Conservation (phyloP, 202 grass and related monocot species). For the Saccharum hybrid region DNA sequence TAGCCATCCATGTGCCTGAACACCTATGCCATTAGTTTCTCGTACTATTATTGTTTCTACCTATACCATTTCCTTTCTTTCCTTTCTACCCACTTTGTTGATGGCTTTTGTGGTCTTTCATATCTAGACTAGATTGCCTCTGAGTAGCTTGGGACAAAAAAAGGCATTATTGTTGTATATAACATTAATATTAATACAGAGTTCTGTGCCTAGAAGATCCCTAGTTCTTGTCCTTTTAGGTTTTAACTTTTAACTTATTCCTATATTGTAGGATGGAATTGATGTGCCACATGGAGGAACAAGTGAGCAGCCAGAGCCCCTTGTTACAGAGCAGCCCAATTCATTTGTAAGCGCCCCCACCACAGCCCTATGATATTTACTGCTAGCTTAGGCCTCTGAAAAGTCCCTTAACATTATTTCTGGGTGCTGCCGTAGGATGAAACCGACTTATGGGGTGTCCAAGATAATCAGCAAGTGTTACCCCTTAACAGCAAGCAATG, state of each 20-base stretch:
- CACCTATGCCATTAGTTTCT: no score
- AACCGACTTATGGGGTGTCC: neutral
- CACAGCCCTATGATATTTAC: neutral
- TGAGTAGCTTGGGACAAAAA: neutral
- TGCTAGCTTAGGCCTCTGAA: neutral
- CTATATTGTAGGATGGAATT: constrained; percentile 36
- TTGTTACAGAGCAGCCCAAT: constrained; percentile 23
- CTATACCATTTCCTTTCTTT: no score
- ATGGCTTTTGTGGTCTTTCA: no score
- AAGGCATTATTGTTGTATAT: neutral
- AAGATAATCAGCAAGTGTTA: constrained; percentile 34
- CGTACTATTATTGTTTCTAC: no score
- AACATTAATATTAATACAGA: neutral
- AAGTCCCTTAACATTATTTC: constrained; percentile 28
- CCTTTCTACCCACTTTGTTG: no score
- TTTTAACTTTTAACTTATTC: constrained; percentile 8
- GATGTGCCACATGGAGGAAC: neutral
- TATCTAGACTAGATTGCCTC: no score
- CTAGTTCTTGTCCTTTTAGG: neutral
- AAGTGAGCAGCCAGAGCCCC: constrained; percentile 37
- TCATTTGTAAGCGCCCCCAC: constrained; percentile 27
- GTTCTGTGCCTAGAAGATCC: constrained; percentile 22
- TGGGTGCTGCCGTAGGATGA: constrained; percentile 33
- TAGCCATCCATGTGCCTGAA: no score
- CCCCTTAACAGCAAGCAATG: constrained; percentile 8